Conservation (phyloP, 768 basidiomycete genomes). For the Tephrocybe sp. region DNA sequence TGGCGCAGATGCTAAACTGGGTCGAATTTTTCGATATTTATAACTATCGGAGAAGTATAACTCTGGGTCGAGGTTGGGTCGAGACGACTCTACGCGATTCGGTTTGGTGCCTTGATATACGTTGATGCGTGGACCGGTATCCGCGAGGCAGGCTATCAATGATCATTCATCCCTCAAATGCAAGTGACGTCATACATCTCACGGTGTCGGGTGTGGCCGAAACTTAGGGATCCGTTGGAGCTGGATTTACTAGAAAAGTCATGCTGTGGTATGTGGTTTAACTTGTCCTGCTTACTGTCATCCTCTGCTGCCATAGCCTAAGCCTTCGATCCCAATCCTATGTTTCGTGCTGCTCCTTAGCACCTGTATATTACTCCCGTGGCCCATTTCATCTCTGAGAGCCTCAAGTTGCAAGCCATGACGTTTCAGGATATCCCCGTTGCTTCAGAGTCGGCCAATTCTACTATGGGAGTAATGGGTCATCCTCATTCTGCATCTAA, state of each 20-base stretch:
- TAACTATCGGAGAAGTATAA: too few relatives aligned
- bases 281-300: background rate
- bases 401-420: too few relatives aligned
- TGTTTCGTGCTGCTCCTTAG: too few relatives aligned
- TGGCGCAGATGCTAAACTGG: slow-evolving; percentile 8
- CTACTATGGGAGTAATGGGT: slow-evolving; percentile 5
- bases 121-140: too few relatives aligned
- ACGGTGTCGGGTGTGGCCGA: slow-evolving; percentile 20
- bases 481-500: background rate
- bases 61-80: too few relatives aligned
- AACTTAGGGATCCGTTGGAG: slow-evolving; percentile 4
- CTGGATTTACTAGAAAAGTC: background rate
- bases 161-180: background rate
- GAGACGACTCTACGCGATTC: too few relatives aligned
- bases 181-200: slow-evolving; percentile 34
- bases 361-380: too few relatives aligned
- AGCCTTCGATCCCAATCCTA: too few relatives aligned
- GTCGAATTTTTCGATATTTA: background rate
- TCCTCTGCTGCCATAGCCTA: background rate
- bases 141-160: too few relatives aligned
- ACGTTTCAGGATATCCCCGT: background rate
- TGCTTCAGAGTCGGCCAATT: background rate
- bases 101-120: too few relatives aligned
- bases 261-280: background rate
- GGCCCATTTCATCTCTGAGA: background rate